Conservation (phyloP, 2,329 filamentous ascomycete genomes). For the Exophiala viscosa region DNA sequence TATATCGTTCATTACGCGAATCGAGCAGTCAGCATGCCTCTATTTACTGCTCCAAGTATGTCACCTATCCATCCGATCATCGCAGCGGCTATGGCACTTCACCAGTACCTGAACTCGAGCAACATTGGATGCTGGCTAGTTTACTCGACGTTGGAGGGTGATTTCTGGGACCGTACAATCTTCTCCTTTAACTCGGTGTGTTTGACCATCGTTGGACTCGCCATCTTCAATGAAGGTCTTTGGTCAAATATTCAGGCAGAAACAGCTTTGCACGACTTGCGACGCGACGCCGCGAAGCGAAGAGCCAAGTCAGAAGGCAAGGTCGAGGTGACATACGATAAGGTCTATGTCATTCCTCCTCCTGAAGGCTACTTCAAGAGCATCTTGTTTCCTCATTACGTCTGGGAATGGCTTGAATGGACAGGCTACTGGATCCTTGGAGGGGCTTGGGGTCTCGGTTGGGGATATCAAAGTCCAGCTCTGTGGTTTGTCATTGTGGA, state of each 20-base stretch:
- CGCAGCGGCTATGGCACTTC: slow-evolving; percentile 60
- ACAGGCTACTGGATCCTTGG: slow-evolving; percentile 70
- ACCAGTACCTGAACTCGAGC: slow-evolving; percentile 77
- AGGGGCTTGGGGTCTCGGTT: slow-evolving; percentile 36
- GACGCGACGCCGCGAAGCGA: slow-evolving; percentile 59
- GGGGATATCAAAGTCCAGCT: slow-evolving; percentile 66
- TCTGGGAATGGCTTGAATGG: slow-evolving; percentile 98
- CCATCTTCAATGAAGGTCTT: slow-evolving; percentile 73
- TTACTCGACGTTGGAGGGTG: slow-evolving; percentile 13
- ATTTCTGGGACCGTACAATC: slow-evolving; percentile 48
- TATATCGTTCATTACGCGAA: slow-evolving; percentile 84
- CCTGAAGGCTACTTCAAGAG: slow-evolving; percentile 71
- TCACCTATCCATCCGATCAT: slow-evolving; percentile 76
- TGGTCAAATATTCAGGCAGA: slow-evolving; percentile 83
- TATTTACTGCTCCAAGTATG: slow-evolving; percentile 82
- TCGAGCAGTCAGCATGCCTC: slow-evolving; percentile 76
- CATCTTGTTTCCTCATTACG: slow-evolving; percentile 86
- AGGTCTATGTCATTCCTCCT: slow-evolving; percentile 81
- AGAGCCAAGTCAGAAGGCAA: slow-evolving; percentile 29
- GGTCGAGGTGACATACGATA: slow-evolving; percentile 57
- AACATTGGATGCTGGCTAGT: slow-evolving; percentile 76
- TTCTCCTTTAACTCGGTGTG: slow-evolving; percentile 26
- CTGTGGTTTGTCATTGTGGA: slow-evolving; percentile 82
- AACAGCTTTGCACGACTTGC: slow-evolving; percentile 81
- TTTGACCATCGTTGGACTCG: slow-evolving; percentile 54